These are phyloP conservation scores for Suillus decipiens DNA, from an alignment of 768 basidiomycete species.

Conservation along the genomic window DNA sequence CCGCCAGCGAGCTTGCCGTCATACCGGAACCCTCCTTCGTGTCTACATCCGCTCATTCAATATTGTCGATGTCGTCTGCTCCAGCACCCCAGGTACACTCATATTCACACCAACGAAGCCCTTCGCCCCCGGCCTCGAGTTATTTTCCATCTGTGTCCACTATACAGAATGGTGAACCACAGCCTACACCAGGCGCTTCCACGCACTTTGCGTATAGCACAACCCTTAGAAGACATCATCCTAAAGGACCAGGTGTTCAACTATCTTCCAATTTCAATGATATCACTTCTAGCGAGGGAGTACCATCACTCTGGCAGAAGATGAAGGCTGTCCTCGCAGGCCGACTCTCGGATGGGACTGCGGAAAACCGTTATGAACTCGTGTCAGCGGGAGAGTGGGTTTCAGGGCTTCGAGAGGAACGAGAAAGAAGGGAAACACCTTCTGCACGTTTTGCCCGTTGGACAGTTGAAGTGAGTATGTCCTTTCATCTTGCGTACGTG, in stretches of 20 bases:
- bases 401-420: slow-evolving; percentile 31
- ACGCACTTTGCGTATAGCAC: slow-evolving; percentile 85
- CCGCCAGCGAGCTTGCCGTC: slow-evolving; percentile 19
- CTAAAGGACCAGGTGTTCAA: slow-evolving; percentile 49
- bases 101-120: slow-evolving; percentile 29
- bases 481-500: neutral
- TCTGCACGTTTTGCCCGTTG: slow-evolving; percentile 70
- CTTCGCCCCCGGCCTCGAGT: slow-evolving; percentile 78
- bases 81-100: slow-evolving; percentile 14
- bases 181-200: slow-evolving; percentile 63
- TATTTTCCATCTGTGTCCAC: slow-evolving; percentile 68
- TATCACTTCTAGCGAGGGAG: slow-evolving; percentile 37
- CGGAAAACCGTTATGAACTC: slow-evolving; percentile 43
- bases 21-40: slow-evolving; percentile 17
- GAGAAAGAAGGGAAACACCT: slow-evolving; percentile 45
- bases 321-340: slow-evolving; percentile 34
- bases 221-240: slow-evolving; percentile 68
- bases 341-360: slow-evolving; percentile 18
- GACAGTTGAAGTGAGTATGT: slow-evolving; percentile 57
- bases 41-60: slow-evolving; percentile 28
- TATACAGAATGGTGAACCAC: slow-evolving; percentile 48
- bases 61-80: slow-evolving; percentile 15
- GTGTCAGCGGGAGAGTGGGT: slow-evolving; percentile 23
- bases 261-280: slow-evolving; percentile 41
- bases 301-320: slow-evolving; percentile 47